Base-by-base conservation (phyloP, 2,329 filamentous ascomycete genomes). In the Graphilbum ipis-grandicollis region DNA sequence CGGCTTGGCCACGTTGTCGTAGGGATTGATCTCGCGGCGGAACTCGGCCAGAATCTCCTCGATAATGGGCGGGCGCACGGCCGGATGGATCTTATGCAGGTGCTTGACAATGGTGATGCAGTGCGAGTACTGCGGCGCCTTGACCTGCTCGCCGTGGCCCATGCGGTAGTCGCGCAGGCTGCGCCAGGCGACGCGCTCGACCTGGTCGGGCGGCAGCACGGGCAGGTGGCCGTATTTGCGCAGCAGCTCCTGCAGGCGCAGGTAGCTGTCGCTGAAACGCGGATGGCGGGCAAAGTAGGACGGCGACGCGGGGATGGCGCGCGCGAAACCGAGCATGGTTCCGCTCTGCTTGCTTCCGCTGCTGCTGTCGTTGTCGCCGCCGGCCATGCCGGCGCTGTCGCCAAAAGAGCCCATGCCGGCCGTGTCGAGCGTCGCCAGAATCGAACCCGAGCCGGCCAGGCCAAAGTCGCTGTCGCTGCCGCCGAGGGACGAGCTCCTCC, bases 201-300 rank as follows among this genome's bases (percentile, higher is more conserved):
- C 77, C 40, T 88, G 68, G 40, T 66, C 68, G 0, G 71, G 55
- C 2, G 72, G 57, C 10, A 86, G 60, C 4, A 64, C 69, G 7
- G 90, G 90, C 13, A 96, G 68, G 19, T 74, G 65, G 39, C 73
- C 67, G 53, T 90, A 79, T 56, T 74, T 77, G 37, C 73, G 72
- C 39, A 80, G 59, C 19, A 96, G 67, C 10, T 69, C 65, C 48
- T 83, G 72, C 34, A 98, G 66, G 33, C 65, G 61, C 46, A 96
- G 69, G 47, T 80, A 72, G 50, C 81, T 71, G 58, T 98, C 90
- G 57, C 79, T 90, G 64, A 93, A 94, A 38, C 69, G 66, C 2
- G 86, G 80, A 42, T 78, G 78, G 36, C 79, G 79, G 36, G 84
- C 86, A 63, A 96, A 98, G 60, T 98, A 98, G n/a, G 88, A 90